A percentile compares a stretch with the other conserved stretches of the same genome.
phyloP scores from a whole-genome alignment of 2,329 filamentous ascomycete genomes.

The Epichloe hybrida region DNA sequence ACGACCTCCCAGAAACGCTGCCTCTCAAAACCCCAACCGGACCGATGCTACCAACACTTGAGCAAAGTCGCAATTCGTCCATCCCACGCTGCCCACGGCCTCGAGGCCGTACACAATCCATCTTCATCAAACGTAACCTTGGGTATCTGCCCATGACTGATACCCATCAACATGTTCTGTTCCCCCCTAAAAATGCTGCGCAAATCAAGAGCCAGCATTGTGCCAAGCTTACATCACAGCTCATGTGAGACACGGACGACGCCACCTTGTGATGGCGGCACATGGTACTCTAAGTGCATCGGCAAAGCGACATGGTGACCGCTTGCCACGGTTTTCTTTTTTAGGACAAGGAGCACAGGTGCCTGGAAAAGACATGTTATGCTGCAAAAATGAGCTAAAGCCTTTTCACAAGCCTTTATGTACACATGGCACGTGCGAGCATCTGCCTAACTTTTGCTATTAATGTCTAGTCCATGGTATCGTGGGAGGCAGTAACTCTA shows the following conservation, averaged over 20 bases:
- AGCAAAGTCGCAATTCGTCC: not conserved
- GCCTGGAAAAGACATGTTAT: too few species aligned
- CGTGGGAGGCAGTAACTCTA: too few species aligned
- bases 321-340: not conserved
- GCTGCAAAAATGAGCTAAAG: not conserved
- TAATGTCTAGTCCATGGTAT: too few species aligned
- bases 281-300: not conserved
- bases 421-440: too few species aligned
- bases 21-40: too few species aligned
- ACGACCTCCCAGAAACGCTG: not conserved
- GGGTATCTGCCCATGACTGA: not conserved
- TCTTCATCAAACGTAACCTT: not conserved
- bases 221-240: not conserved
- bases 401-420: not conserved
- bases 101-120: not conserved
- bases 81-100: too few species aligned
- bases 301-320: not conserved
- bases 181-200: not conserved
- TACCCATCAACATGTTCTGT: not conserved
- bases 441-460: too few species aligned
- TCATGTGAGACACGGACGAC: conserved; percentile 1
- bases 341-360: too few species aligned
- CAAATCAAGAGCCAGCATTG: not conserved
- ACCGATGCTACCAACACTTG: too few species aligned
- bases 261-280: conserved; percentile 1